A percentile compares a stretch with the other conserved stretches of the same genome.
phyloP scores from a whole-genome alignment of 2,329 filamentous ascomycete species.

The Aureobasidium sp. region DNA sequence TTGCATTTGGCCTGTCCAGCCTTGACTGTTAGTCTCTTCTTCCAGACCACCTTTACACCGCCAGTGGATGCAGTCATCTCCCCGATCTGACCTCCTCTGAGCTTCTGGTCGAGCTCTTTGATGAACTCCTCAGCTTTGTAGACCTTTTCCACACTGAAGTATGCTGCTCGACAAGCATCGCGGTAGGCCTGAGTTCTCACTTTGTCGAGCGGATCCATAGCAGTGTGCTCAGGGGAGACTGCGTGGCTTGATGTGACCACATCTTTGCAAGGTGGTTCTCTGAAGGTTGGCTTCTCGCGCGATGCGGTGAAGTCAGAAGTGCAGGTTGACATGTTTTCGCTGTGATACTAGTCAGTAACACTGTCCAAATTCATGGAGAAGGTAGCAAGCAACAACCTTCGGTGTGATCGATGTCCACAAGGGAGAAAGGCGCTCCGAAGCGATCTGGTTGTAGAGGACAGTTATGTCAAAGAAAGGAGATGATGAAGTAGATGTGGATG shows the following conservation, averaged over 20 bases:
- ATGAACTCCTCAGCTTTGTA: conserved; percentile 57
- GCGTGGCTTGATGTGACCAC: neutral
- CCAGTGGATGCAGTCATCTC: conserved; percentile 55
- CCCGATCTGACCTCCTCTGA: conserved; percentile 54
- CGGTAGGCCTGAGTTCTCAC: neutral
- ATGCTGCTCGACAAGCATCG: conserved; percentile 19
- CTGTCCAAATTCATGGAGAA: neutral
- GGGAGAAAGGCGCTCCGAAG: neutral
- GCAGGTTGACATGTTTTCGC: neutral
- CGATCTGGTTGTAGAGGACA: neutral
- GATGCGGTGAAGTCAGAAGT: neutral
- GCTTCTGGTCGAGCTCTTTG: conserved; percentile 54
- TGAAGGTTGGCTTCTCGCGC: neutral
- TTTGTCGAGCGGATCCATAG: neutral
- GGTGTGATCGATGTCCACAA: neutral
- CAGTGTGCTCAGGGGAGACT: neutral
- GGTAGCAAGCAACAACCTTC: neutral
- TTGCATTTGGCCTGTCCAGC: conserved; percentile 48
- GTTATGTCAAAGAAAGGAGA: neutral
- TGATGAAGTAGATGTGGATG: neutral
- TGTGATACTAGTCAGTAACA: neutral
- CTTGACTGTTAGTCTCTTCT: conserved; percentile 68
- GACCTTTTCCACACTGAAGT: conserved; percentile 43
- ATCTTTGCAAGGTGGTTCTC: neutral
- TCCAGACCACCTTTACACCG: conserved; percentile 65